Evolutionary conservation across 306 rosid species (phyloP), one percentile per base, ranked within the genome.

Genomic region (Pachyrhizus erosus): DNA sequence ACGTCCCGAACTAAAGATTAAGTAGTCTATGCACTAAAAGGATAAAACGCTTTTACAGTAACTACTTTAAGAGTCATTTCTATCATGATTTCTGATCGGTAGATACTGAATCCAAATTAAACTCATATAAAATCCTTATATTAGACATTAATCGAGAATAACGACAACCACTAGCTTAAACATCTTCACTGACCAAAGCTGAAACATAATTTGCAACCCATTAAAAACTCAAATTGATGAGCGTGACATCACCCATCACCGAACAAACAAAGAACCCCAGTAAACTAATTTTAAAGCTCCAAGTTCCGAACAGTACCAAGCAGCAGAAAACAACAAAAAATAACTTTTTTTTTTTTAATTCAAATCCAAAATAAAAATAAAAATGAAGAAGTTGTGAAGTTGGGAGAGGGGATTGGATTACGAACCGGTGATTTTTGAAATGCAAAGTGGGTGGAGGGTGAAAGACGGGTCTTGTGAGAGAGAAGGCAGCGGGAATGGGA

Each of bases 341-440:
- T 15, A 20, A n/a, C 13, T 11, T 4, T 27, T 17, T 3, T 9
- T 55, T 55, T 58, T 11, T 0, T 0, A 54, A 10, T 1, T 24
- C 0, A 57, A 79, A 46, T 7, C 42, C 13, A 80, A 34, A 49
- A 46, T 45, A 3, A 42, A 49, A 46, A 9, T 9, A 23, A 43
- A 40, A 60, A 71, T 49, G 17, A 21, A 27, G 49, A 45, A 46
- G 57, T 11, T 27, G 40, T n/a, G 58, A 72, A 49, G 10, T 48
- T 39, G 20, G 1, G 3, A 61, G 60, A 31, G 42, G 13, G 73
- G 34, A 84, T 54, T 62, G 81, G 80, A 71, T 6, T 67, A 80
- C 80, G 3, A 60, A 92, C 96, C 94, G 89, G 81, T 67, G 87
- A 46, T 13, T 70, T 37, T 82, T 90, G 64, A 75, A 81, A 66